Percentiles rank a stretch among this genome's conserved stretches.
Conservation (phyloP, 176 grass and related monocot genomes). For the Eremochloa ophiuroides region DNA sequence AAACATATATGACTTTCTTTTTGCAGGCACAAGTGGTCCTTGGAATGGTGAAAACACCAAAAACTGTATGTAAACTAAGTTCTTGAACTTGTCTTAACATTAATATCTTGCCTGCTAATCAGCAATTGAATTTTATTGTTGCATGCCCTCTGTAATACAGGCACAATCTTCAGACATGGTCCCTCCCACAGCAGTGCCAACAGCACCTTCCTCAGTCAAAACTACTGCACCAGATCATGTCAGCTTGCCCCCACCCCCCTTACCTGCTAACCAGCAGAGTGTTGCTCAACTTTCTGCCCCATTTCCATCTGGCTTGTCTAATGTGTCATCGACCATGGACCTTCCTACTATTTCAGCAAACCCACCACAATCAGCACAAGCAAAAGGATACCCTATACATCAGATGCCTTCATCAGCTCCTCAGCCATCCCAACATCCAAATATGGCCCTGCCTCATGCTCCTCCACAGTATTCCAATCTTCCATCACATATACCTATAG, state of each 20-base stretch:
- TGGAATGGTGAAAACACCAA: slow-evolving; percentile 91
- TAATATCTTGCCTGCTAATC: not conserved
- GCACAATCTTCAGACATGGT: slow-evolving; percentile 36
- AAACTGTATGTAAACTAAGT: slow-evolving; percentile 52
- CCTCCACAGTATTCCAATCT: slow-evolving; percentile 54
- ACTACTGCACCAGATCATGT: slow-evolving; percentile 29
- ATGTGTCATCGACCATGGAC: slow-evolving; percentile 34
- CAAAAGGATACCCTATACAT: slow-evolving; percentile 44
- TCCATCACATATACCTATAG: slow-evolving; percentile 51
- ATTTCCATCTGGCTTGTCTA: slow-evolving; percentile 38
- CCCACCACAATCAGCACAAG: slow-evolving; percentile 39
- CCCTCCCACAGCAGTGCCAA: slow-evolving; percentile 32
- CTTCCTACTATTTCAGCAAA: slow-evolving; percentile 47
- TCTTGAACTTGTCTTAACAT: slow-evolving; percentile 21
- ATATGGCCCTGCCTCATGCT: slow-evolving; percentile 42
- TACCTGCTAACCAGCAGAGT: slow-evolving; percentile 44
- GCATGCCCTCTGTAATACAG: slow-evolving; percentile 47
- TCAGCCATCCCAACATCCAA: slow-evolving; percentile 60
- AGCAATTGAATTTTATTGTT: slow-evolving; percentile 14
- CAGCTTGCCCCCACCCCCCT: slow-evolving; percentile 33
- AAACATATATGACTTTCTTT: slow-evolving; percentile 16
- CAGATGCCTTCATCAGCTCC: slow-evolving; percentile 45
- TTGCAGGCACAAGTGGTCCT: slow-evolving; percentile 92
- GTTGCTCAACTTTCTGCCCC: slow-evolving; percentile 38
- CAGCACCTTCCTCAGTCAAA: slow-evolving; percentile 40